Base-by-base conservation (phyloP, 768 basidiomycete genomes). In the Lepiota venenata region DNA sequence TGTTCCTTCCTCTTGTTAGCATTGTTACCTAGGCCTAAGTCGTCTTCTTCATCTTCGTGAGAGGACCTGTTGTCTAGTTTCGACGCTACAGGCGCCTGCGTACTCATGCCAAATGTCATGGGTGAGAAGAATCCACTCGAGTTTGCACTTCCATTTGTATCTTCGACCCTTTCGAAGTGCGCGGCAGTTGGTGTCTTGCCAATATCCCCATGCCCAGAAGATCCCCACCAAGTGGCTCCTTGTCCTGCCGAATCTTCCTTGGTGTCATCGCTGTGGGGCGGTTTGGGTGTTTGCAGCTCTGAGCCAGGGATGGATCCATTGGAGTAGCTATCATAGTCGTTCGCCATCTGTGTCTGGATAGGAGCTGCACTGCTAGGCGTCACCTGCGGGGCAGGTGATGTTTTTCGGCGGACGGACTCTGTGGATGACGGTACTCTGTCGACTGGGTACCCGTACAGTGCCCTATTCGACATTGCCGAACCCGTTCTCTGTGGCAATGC, bases 11-110 rank as follows among this genome's bases (percentile, higher is more conserved):
- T 66, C 44, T 78, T 77, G 12, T 70, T 74, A 2, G 37, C 22
- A 32, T 29, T 54, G 64, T 98, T 99, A 2, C 94, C 93, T 57
- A 98, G 78, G 1, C 97, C 97, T 47, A 99, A 79, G 64, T 97
- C 93, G 41, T 96, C 93, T 0, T 85, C 85, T 11, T 88, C 87
- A 1, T 56, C 50, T 25, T 55, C 47, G 42, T 47, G 54, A 27
- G 45, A 57, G 25, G 59, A 49, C 6, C 60, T 47, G 29, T 46
- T 61, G 58, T 54, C 43, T 54, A 42, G 49, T 21, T 39, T 39
- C 29, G 39, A 44, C 8, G 45, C 37, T 11, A 60, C 51, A 16
- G 65, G 55, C 15, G 67, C 56, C 15, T 58, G 53, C 15, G 71
- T 64, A 0, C 64, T 65, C 36, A 76, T 66, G 3, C 78, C 69